phyloP scores from a whole-genome alignment of 2,329 filamentous ascomycete genomes.

The Aspergillus pseudotamarii region DNA sequence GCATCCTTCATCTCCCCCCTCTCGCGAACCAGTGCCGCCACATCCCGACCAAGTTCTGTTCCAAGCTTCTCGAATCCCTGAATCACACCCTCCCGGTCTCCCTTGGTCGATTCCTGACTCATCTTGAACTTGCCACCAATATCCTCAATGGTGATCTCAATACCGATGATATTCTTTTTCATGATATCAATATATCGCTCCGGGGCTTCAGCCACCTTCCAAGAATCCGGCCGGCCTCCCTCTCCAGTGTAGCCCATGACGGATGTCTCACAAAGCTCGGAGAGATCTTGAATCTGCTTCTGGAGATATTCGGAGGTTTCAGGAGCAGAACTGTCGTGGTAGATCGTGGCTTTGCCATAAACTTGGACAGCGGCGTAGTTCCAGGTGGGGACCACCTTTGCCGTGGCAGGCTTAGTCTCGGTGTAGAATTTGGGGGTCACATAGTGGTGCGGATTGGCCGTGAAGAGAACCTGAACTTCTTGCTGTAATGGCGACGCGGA shows the following conservation, averaged over 20 bases:
- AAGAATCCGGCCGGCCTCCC: constrained; percentile 53
- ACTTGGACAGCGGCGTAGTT: constrained; percentile 68
- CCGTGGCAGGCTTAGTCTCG: constrained; percentile 65
- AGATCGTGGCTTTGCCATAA: constrained; percentile 61
- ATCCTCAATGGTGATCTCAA: constrained; percentile 60
- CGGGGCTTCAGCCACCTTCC: constrained; percentile 64
- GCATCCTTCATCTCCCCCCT: constrained; percentile 27
- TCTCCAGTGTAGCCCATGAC: constrained; percentile 60
- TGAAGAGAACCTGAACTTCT: constrained; percentile 68
- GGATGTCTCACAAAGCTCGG: constrained; percentile 52
- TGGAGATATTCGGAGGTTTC: constrained; percentile 56
- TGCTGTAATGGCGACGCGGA: constrained; percentile 33
- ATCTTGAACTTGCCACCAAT: constrained; percentile 68
- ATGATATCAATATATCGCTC: constrained; percentile 58
- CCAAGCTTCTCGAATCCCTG: constrained; percentile 55
- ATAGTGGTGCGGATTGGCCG: constrained; percentile 61
- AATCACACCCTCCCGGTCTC: constrained; percentile 60
- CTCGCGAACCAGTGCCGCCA: constrained; percentile 39
- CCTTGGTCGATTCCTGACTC: constrained; percentile 61
- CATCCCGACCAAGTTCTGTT: constrained; percentile 38
- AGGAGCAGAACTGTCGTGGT: constrained; percentile 51
- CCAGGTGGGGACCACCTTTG: constrained; percentile 72
- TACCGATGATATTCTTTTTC: constrained; percentile 62
- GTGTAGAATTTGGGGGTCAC: constrained; percentile 70
- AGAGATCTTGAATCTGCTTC: constrained; percentile 45